These are phyloP conservation scores for Sugiyamaella smithiae DNA, from an alignment of 805 yeast species.

Conservation along the genomic window DNA sequence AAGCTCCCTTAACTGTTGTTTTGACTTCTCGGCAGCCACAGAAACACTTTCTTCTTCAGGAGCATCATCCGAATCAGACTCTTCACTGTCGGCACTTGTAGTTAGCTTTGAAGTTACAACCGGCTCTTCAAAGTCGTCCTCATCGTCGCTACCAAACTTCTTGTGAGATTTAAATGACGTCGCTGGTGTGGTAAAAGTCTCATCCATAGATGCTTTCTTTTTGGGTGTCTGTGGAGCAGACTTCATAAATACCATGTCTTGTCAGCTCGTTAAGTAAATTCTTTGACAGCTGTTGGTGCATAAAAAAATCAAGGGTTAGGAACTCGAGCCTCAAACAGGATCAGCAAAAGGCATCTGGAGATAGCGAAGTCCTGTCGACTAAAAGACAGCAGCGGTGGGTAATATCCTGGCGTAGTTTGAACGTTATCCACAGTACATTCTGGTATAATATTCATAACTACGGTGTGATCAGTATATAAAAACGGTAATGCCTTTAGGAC, in stretches of 20 bases:
- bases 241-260: conserved; percentile 11
- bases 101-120: neutral
- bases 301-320: no score
- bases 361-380: no score
- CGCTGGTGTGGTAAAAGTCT: neutral
- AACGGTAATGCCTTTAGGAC: no score
- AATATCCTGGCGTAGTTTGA: no score
- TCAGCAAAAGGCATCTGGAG: no score
- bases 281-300: no score
- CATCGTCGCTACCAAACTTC: conserved; percentile 13
- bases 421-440: no score
- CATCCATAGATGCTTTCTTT: neutral
- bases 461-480: no score
- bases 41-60: conserved; percentile 35
- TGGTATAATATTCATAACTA: no score
- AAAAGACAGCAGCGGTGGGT: no score
- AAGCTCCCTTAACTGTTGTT: conserved; percentile 10
- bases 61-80: conserved; percentile 32
- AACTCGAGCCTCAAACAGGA: no score
- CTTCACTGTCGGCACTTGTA: neutral
- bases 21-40: conserved; percentile 20
- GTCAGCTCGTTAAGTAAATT: no score
- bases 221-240: conserved; percentile 14
- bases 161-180: neutral
- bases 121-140: neutral